Evolutionary conservation across 495 filamentous ascomycete genomes (phyloP).

Genomic region (Darksidea phi): DNA sequence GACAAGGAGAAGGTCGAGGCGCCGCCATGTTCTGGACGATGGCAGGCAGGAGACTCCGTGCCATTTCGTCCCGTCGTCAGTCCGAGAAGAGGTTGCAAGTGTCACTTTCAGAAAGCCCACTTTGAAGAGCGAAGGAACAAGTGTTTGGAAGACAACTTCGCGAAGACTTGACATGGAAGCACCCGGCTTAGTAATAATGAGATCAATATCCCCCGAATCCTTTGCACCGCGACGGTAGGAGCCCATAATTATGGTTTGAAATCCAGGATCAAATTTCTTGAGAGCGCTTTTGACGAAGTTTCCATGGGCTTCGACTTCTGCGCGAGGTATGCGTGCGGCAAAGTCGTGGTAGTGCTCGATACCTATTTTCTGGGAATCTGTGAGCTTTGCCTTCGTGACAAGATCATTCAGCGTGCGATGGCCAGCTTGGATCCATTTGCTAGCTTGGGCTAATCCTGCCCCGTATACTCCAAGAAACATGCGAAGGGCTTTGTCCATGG

Average conservation of each 20-base stretch:
- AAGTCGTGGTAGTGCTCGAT: constrained; percentile 83
- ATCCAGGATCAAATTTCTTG: constrained; percentile 57
- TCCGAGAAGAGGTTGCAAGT: constrained; percentile 50
- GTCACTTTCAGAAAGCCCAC: constrained; percentile 60
- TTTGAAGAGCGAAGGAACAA: constrained; percentile 62
- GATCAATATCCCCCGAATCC: constrained; percentile 78
- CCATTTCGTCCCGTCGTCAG: constrained; percentile 67
- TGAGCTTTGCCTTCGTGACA: constrained; percentile 61
- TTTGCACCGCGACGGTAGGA: constrained; percentile 80
- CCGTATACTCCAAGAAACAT: constrained; percentile 78
- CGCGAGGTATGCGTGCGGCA: constrained; percentile 73
- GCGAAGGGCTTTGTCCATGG: constrained; percentile 61
- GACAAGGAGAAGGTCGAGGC: constrained; percentile 86
- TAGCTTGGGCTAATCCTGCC: constrained; percentile 68
- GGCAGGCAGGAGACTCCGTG: constrained; percentile 79
- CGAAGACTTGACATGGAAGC: constrained; percentile 60
- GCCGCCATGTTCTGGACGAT: constrained; percentile 57
- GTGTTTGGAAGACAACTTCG: constrained; percentile 57
- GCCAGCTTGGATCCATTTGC: constrained; percentile 76
- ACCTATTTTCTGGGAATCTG: constrained; percentile 71
- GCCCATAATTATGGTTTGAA: constrained; percentile 73
- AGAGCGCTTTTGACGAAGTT: constrained; percentile 64
- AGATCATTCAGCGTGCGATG: constrained; percentile 75
- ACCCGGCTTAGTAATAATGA: constrained; percentile 74
- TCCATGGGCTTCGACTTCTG: constrained; percentile 71